These are phyloP conservation scores for Erysimum cheiri DNA, from an alignment of 441 rosid species.

Conservation along the genomic window DNA sequence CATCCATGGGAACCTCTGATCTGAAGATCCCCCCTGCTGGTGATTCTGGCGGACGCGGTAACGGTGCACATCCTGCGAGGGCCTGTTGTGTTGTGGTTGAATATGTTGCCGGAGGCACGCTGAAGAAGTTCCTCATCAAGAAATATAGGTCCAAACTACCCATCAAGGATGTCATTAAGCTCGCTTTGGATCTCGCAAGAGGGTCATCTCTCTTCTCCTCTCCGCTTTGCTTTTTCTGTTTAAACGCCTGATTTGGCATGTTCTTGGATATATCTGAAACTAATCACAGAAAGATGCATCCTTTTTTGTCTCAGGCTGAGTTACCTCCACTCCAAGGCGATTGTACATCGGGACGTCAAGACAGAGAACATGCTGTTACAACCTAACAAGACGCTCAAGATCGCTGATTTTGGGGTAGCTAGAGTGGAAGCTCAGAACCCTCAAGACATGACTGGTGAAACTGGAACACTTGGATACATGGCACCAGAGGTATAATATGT, in stretches of 20 bases:
- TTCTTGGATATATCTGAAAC: not conserved
- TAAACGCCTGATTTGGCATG: not conserved
- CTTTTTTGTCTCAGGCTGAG: conserved; percentile 50
- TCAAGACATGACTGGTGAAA: conserved; percentile 78
- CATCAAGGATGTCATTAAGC: conserved; percentile 62
- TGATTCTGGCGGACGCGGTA: conserved; percentile 45
- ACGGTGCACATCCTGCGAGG: conserved; percentile 58
- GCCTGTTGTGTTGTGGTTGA: conserved; percentile 81
- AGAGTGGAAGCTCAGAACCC: conserved; percentile 82
- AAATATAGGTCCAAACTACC: conserved; percentile 63
- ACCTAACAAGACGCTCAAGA: conserved; percentile 56
- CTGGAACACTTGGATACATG: conserved; percentile 83
- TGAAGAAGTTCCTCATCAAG: conserved; percentile 64
- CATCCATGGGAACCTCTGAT: conserved; percentile 77
- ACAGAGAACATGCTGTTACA: conserved; percentile 77
- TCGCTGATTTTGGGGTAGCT: conserved; percentile 77
- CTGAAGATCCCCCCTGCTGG: conserved; percentile 57
- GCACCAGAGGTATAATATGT: conserved; percentile 67
- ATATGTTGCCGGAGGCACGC: conserved; percentile 66
- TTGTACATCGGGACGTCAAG: conserved; percentile 78
- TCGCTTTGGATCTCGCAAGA: conserved; percentile 75
- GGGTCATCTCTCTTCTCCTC: conserved; percentile 47
- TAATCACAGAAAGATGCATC: not conserved
- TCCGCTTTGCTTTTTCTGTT: not conserved
- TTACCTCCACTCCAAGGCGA: conserved; percentile 70